Conservation (phyloP, 2,329 filamentous ascomycete genomes). For the Neurospora sp. region DNA sequence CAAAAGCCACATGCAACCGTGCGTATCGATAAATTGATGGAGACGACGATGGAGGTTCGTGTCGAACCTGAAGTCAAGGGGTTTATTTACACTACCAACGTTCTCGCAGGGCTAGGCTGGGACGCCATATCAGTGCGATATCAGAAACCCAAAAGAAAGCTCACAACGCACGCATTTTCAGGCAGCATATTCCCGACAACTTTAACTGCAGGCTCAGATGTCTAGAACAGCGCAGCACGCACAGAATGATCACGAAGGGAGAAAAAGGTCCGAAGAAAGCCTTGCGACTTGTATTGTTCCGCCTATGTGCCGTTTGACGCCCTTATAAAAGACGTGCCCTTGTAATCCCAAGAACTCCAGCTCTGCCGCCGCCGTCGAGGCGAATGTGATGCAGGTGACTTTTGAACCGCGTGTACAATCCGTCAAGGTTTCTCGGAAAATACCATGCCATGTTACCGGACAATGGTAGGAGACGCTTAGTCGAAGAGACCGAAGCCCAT, state of each 20-base stretch:
- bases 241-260: not conserved
- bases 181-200: not conserved
- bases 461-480: conserved; percentile 35
- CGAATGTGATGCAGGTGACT: conserved; percentile 4
- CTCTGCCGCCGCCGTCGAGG: conserved; percentile 2
- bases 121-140: not conserved
- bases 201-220: not conserved
- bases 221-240: not conserved
- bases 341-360: conserved; percentile 9
- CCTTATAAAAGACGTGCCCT: conserved; percentile 5
- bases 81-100: not conserved
- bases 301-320: conserved; percentile 9
- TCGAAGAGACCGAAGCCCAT: conserved; percentile 72
- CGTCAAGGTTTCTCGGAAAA: conserved; percentile 11
- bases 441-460: conserved; percentile 5
- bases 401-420: conserved; percentile 8
- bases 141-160: not conserved
- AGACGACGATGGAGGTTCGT: not conserved
- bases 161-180: not conserved
- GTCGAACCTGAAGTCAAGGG: not conserved
- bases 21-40: not conserved
- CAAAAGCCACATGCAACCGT: not conserved
- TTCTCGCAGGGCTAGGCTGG: not conserved
- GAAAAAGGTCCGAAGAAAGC: conserved; percentile 5
- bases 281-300: conserved; percentile 7